Evolutionary conservation across 306 rosid species (phyloP).

Genomic region (Myrica gale): DNA sequence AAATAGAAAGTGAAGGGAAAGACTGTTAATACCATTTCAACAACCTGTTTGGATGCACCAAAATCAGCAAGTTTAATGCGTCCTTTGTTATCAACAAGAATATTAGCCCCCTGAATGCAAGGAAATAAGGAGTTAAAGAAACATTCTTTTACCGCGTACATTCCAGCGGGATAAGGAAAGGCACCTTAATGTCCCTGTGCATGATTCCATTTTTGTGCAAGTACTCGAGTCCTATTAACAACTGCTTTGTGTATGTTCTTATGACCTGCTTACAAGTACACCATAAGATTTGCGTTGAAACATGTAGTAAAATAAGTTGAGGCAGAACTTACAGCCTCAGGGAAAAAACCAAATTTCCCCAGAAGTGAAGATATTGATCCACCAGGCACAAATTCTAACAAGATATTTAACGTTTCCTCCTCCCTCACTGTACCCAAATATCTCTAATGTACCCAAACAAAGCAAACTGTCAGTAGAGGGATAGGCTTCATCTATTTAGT

Average conservation of each 20-base stretch:
- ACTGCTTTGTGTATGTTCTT: constrained; percentile 80
- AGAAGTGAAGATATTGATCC: constrained; percentile 96
- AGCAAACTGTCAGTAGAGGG: constrained; percentile 29
- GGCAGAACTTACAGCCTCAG: constrained; percentile 84
- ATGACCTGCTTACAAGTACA: constrained; percentile 66
- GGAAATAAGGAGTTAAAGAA: not conserved
- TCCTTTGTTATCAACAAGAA: constrained; percentile 98
- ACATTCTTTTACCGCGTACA: constrained; percentile 17
- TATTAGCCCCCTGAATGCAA: constrained; percentile 89
- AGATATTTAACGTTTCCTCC: constrained; percentile 84
- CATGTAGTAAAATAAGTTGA: constrained; percentile 15
- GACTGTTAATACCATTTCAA: constrained; percentile 74
- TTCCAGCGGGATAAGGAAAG: constrained; percentile 16
- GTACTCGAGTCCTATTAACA: constrained; percentile 86
- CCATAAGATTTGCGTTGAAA: constrained; percentile 23
- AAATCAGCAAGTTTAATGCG: constrained; percentile 99
- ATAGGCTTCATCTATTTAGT: constrained; percentile 19
- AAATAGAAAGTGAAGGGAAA: constrained; percentile 24
- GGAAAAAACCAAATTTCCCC: constrained; percentile 98
- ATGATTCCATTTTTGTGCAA: constrained; percentile 94
- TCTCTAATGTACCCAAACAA: constrained; percentile 56
- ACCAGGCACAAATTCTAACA: constrained; percentile 97
- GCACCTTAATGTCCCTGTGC: constrained; percentile 98
- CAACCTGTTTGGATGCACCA: constrained; percentile 99
- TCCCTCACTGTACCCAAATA: constrained; percentile 96